Base-by-base conservation (phyloP, 352 stramenopile genomes). In the Phytophthora pistaciae region DNA sequence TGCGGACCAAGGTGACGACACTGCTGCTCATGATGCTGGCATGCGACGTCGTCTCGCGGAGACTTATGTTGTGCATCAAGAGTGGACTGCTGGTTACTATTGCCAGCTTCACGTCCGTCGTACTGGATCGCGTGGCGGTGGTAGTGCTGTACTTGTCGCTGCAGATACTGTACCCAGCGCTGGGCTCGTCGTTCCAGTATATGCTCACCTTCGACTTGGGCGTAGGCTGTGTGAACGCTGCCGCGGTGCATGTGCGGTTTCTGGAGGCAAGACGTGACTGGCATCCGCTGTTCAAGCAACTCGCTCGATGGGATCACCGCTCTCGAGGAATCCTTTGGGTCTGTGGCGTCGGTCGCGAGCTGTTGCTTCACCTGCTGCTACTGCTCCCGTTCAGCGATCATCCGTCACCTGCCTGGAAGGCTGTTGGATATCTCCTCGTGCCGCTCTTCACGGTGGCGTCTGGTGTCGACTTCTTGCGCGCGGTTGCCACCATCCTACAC, bases 21-120 rank as follows among this genome's bases (percentile, higher is more conserved):
- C 66, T 87, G n/a, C 40, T 90, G n/a, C 52, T 80, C 40, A 69
- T 88, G 64, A 91, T 87, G 75, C 61, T 91, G 5, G 64, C 72
- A 6, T 90, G 82, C 56, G 83, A 96, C 62, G 61, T 94, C 23
- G 57, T 83, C 21, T 79, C 87, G 29, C 85, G 88, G 1, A 73
- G 81, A 50, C 65, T 91, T 29, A 83, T 76, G 61, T 65, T 96
- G 36, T 91, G 68, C 70, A 85, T 94, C 74, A 92, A 94, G 60
- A 93, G 88, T 54, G 88, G 87, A 8, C 62, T 91, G 25, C 67
- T 96, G 13, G 87, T 94, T 23, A 88, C 85, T 3, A 78, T 91
- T 65, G 77, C 91, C 55, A 88, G 83, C 66, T 92, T 87, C 53
- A 78, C 82, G n/a, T 89, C 85, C 0, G 74, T 94, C 20, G 60